Percentiles rank a stretch among this genome's conserved stretches.
Conservation (phyloP, 257 asterid genomes). For the Marsdenia floribunda region DNA sequence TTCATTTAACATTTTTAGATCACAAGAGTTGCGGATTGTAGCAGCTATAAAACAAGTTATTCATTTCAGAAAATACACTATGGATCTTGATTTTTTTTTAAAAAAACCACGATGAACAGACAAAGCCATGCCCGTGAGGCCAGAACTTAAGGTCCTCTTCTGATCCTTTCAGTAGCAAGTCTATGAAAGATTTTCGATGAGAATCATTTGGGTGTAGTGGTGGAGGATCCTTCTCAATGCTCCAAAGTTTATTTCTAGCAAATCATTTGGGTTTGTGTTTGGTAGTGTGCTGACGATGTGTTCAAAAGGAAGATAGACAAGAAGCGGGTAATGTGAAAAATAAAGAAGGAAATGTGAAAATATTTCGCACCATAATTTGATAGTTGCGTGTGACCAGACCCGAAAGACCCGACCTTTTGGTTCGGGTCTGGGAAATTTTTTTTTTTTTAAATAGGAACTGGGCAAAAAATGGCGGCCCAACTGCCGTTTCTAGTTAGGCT, state of each 20-base stretch:
- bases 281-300: too few relatives aligned
- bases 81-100: neutral
- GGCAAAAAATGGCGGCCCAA: too few relatives aligned
- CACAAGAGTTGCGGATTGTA: neutral
- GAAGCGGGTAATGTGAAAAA: too few relatives aligned
- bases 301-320: too few relatives aligned
- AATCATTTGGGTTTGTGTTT: too few relatives aligned
- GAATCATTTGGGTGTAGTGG: constrained; percentile 50
- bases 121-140: constrained; percentile 67
- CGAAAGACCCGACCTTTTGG: too few relatives aligned
- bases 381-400: too few relatives aligned
- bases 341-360: too few relatives aligned
- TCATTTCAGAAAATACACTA: neutral
- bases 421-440: too few relatives aligned
- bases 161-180: constrained; percentile 75
- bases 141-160: constrained; percentile 85
- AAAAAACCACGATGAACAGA: neutral
- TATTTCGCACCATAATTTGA: too few relatives aligned
- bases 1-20: neutral
- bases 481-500: too few relatives aligned
- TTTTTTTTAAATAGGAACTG: too few relatives aligned
- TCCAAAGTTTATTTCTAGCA: constrained; percentile 78
- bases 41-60: neutral
- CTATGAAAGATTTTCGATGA: constrained; percentile 66
- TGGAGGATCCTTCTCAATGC: constrained; percentile 74